Evolutionary conservation across 164 flowering plant species (phyloP), one percentile per base, ranked within the genome.

Genomic region (Echeveria elegans): DNA sequence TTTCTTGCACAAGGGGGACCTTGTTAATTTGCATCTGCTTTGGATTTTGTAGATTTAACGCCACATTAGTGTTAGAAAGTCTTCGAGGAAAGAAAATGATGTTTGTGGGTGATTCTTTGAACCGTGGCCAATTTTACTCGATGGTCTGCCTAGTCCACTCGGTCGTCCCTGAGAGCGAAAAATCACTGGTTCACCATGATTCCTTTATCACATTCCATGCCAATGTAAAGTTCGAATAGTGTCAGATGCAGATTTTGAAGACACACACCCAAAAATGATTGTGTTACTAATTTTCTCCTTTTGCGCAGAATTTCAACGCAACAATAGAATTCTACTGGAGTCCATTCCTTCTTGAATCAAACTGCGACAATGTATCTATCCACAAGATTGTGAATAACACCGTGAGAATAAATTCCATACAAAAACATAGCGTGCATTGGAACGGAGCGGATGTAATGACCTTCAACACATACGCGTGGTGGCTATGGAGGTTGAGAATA

Each of bases 271-370:
- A n/a, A n/a, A 30, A 31, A 12, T 61, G 29, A 16, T 4, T 6
- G 16, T 16, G 7, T 30, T 9, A 31, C 21, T 30, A n/a, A n/a
- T 16, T 60, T 23, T 8, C 30, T 14, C 85, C 28, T 29, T 58
- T 23, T n/a, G n/a, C n/a, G 37, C 45, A 93, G 97, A 86, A 86
- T 0, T 89, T 88, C 73, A 94, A 89, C 77, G 96, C 98, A 0
- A 84, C 91, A 11, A 82, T 94, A 5, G 98, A 94, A 72, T 91
- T 91, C 75, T 94, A 88, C 63, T 94, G 98, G 97, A 96, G 96
- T 2, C 98, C 98, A 29, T 87, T 94, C 73, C 85, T 94, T 37
- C 76, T 94, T 1, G 96, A 94, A 79, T 94, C 98, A 6, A 87
- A 87, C 61, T 77, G 89, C 0, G 92, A 87, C 36, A 63, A 83